Percentiles rank a stretch among this genome's conserved stretches.
Conservation (phyloP, 495 filamentous ascomycete genomes). For the Usnea hakonensis region DNA sequence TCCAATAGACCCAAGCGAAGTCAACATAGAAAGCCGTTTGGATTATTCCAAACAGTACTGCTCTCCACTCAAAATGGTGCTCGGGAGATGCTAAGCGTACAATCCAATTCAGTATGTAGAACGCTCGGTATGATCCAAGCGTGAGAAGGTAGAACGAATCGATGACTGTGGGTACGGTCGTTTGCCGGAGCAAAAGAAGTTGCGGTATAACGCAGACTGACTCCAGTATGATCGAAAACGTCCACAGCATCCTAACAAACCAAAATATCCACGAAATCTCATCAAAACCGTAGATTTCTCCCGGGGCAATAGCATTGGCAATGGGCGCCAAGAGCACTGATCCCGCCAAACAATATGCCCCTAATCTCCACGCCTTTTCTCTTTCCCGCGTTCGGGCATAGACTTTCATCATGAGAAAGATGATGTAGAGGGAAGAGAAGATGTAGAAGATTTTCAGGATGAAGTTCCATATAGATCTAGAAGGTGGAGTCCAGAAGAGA, state of each 20-base stretch:
- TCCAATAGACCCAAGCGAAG: constrained; percentile 96
- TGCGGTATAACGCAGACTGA: constrained; percentile 87
- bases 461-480: constrained; percentile 51
- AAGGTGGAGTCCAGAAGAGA: constrained; percentile 47
- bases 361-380: constrained; percentile 86
- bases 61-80: constrained; percentile 58
- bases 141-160: constrained; percentile 88
- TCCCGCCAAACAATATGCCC: constrained; percentile 52
- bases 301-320: constrained; percentile 53
- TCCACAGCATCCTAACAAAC: constrained; percentile 60
- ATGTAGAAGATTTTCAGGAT: constrained; percentile 83
- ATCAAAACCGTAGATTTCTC: constrained; percentile 33
- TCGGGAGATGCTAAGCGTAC: constrained; percentile 51
- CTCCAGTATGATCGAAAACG: constrained; percentile 85
- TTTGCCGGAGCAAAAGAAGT: constrained; percentile 83
- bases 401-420: constrained; percentile 77
- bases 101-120: constrained; percentile 94
- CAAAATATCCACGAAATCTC: too few species aligned
- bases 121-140: constrained; percentile 78
- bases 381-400: constrained; percentile 82
- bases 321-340: constrained; percentile 57
- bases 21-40: constrained; percentile 90
- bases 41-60: constrained; percentile 75
- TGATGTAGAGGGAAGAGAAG: constrained; percentile 73
- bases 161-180: constrained; percentile 90